These are phyloP conservation scores for Lotus japonicus DNA, from an alignment of 306 rosid species.

Conservation along the genomic window DNA sequence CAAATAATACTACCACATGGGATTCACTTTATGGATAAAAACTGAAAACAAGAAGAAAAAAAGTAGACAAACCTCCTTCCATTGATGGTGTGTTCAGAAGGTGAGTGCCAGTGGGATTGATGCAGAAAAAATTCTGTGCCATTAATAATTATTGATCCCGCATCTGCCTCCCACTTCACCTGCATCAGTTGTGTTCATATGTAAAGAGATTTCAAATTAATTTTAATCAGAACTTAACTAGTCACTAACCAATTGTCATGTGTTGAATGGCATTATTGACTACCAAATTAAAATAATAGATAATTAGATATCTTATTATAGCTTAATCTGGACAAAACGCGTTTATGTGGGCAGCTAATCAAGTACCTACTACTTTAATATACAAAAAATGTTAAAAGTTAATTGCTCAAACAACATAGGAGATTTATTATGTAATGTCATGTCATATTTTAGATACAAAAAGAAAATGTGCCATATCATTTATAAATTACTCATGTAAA, in stretches of 20 bases:
- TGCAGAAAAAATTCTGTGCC: constrained; percentile 48
- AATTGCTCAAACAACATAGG: too few species aligned
- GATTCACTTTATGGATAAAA: too few species aligned
- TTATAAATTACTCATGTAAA: too few species aligned
- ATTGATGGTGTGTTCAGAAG: constrained; percentile 71
- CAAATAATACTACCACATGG: too few species aligned
- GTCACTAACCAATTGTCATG: background rate
- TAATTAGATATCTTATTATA: background rate
- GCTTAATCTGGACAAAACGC: background rate
- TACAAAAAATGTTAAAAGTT: too few species aligned
- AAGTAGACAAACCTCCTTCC: constrained; percentile 40
- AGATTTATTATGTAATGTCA: too few species aligned
- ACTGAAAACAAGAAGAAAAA: too few species aligned
- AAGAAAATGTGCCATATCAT: too few species aligned
- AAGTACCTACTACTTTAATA: too few species aligned
- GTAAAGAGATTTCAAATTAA: background rate
- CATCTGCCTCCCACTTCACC: constrained; percentile 48
- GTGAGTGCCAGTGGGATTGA: constrained; percentile 78
- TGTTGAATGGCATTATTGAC: background rate
- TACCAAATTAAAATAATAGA: background rate
- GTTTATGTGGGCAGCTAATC: background rate
- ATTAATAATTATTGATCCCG: constrained; percentile 47
- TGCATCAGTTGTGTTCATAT: constrained; percentile 11
- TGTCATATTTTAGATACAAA: too few species aligned
- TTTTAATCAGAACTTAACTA: background rate